Evolutionary conservation across 805 yeast species (phyloP).

Genomic region (Starmerella geochares): DNA sequence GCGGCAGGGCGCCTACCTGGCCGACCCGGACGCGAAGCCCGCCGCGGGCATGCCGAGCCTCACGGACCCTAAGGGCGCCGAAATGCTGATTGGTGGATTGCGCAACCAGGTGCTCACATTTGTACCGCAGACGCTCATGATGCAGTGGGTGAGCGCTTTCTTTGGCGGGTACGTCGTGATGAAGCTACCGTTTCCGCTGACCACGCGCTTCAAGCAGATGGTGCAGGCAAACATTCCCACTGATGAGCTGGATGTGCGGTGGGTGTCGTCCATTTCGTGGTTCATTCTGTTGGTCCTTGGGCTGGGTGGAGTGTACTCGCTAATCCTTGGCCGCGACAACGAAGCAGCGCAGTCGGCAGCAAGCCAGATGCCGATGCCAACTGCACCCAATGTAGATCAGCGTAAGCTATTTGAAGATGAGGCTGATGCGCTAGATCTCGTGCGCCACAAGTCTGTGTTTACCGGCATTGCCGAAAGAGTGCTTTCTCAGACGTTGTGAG

Average conservation of each 20-base stretch:
- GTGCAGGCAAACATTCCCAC: constrained; percentile 80
- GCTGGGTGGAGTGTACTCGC: constrained; percentile 62
- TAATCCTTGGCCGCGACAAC: constrained; percentile 45
- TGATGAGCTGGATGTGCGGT: constrained; percentile 73
- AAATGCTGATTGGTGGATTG: constrained; percentile 63
- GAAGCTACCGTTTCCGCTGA: constrained; percentile 85
- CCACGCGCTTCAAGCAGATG: constrained; percentile 83
- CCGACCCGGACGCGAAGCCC: constrained; percentile 37
- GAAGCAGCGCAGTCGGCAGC: constrained; percentile 23
- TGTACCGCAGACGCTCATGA: constrained; percentile 83
- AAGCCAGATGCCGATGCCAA: constrained; percentile 13
- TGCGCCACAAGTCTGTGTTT: constrained; percentile 46
- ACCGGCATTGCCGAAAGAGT: constrained; percentile 53
- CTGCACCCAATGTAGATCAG: constrained; percentile 30
- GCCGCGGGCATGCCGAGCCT: constrained; percentile 42
- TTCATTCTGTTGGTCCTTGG: constrained; percentile 84
- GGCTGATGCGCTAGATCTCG: constrained; percentile 63
- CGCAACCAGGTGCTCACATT: constrained; percentile 74
- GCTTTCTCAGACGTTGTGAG: constrained; percentile 6
- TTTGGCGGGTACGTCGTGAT: constrained; percentile 83
- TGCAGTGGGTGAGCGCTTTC: constrained; percentile 94
- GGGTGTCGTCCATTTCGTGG: constrained; percentile 94
- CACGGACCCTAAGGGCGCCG: constrained; percentile 59
- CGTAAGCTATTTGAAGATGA: constrained; percentile 56
- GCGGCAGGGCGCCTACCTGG: constrained; percentile 45